A percentile compares a stretch with the other conserved stretches of the same genome.
phyloP scores from a whole-genome alignment of 768 basidiomycete species.

The Tubosaeta sp. region DNA sequence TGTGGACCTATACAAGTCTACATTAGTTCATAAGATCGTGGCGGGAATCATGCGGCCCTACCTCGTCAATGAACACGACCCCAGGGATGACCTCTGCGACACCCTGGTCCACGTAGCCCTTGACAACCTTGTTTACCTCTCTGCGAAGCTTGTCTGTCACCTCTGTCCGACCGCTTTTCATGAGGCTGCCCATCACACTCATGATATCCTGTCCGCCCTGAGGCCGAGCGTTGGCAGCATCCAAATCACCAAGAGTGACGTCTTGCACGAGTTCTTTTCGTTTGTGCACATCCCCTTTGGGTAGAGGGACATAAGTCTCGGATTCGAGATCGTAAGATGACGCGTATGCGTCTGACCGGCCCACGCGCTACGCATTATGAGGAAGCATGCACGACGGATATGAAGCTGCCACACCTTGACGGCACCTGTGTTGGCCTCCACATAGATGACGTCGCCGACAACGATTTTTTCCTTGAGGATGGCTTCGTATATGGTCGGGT shows the following conservation, averaged over 20 bases:
- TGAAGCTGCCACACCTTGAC: slow-evolving; percentile 65
- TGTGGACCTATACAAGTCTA: slow-evolving; percentile 73
- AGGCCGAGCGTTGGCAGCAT: slow-evolving; percentile 94
- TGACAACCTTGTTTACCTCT: slow-evolving; percentile 97
- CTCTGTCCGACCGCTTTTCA: slow-evolving; percentile 91
- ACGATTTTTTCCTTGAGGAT: slow-evolving; percentile 97
- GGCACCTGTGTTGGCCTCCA: slow-evolving; percentile 90
- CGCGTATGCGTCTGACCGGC: slow-evolving; percentile 95
- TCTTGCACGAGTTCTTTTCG: slow-evolving; percentile 94
- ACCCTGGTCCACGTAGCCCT: slow-evolving; percentile 96
- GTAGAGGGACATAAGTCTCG: slow-evolving; percentile 96
- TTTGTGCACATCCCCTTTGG: slow-evolving; percentile 96
- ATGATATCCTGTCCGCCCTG: slow-evolving; percentile 98
- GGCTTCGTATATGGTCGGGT: slow-evolving; percentile 94
- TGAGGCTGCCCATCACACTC: slow-evolving; percentile 92
- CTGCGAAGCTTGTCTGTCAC: slow-evolving; percentile 93
- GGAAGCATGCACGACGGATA: neutral
- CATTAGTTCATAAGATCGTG: slow-evolving; percentile 2
- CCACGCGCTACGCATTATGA: slow-evolving; percentile 67
- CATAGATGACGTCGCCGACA: slow-evolving; percentile 95
- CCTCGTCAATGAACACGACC: slow-evolving; percentile 98
- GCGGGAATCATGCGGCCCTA: slow-evolving; percentile 32
- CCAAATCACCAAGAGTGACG: slow-evolving; percentile 90
- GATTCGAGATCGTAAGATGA: slow-evolving; percentile 97
- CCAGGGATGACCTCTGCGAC: slow-evolving; percentile 98